A percentile compares a stretch with the other conserved stretches of the same genome.
These are phyloP conservation scores for Castanospermum australe DNA, from an alignment of 306 rosid species.

Conservation along the genomic window DNA sequence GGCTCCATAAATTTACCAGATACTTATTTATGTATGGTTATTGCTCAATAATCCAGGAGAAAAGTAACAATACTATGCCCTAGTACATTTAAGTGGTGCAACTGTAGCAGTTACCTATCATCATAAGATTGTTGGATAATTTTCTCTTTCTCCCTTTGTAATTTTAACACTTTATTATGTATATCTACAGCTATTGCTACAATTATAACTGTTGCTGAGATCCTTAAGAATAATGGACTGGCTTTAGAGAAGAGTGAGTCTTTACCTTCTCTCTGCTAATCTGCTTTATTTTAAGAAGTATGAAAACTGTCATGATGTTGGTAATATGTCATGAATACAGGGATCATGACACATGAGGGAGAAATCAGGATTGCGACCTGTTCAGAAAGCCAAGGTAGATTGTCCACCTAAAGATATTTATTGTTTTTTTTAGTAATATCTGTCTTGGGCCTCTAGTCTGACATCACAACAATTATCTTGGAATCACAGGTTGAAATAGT, in stretches of 20 bases:
- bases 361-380: conserved; percentile 30
- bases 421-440: no score
- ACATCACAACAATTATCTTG: background rate
- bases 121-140: no score
- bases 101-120: background rate
- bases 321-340: conserved; percentile 5
- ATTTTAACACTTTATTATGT: background rate
- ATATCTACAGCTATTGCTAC: conserved; percentile 40
- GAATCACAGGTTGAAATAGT: conserved; percentile 39
- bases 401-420: no score
- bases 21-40: background rate
- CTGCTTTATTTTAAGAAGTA: background rate
- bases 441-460: no score
- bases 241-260: conserved; percentile 46
- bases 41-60: no score
- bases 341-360: conserved; percentile 42
- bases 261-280: background rate
- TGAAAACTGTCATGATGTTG: background rate
- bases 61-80: no score
- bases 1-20: background rate
- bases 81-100: no score
- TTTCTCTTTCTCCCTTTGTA: background rate
- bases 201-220: conserved; percentile 48
- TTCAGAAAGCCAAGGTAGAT: conserved; percentile 43
- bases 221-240: conserved; percentile 46